Evolutionary conservation across 495 filamentous ascomycete genomes (phyloP), one percentile per base, ranked within the genome.

Genomic region (Choiromyces venosus): DNA sequence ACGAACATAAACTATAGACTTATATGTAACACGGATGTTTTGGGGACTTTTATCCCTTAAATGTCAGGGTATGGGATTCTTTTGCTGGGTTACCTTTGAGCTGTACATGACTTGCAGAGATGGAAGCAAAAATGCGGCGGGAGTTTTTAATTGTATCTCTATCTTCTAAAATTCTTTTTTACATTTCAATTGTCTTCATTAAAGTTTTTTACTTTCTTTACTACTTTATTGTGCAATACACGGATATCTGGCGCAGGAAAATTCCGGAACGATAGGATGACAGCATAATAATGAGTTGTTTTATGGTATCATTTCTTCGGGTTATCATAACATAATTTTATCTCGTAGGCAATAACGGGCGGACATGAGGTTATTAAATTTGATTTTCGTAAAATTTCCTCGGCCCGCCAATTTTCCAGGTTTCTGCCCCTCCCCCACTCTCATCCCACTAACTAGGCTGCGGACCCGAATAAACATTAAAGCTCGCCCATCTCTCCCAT

Each of bases 141-240:
- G 52, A 33, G 52, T 33, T 25, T n/a, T 61, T 61, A 61, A 61
- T 61, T 61, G 25, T 61, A 61, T 61, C 52, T 61, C n/a, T 61
- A 61, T 61, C 25, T 33, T 16, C 52, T 6, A 4, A 29, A 33
- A 61, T 16, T 33, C 52, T 14, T 61, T n/a, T 61, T 12, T 61
- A 33, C 52, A 18, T 61, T 61, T 61, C 10, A 61, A 14, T 5
- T 61, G 25, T 61, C 52, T 33, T 4, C 44, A 44, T 21, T 52
- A 52, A 33, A 61, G 12, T 33, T 61, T 4, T 25, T 16, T 33
- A 29, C 52, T 61, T 61, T 61, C 12, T 61, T 61, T 61, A 61
- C 52, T 8, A 10, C 21, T 33, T 6, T 29, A 18, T 10, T 6
- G 52, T 10, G 52, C 25, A 33, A 33, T 33, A 33, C 16, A 61